Base-by-base conservation (phyloP, 805 yeast species). In the Lipomyces spencermartinsiae region DNA sequence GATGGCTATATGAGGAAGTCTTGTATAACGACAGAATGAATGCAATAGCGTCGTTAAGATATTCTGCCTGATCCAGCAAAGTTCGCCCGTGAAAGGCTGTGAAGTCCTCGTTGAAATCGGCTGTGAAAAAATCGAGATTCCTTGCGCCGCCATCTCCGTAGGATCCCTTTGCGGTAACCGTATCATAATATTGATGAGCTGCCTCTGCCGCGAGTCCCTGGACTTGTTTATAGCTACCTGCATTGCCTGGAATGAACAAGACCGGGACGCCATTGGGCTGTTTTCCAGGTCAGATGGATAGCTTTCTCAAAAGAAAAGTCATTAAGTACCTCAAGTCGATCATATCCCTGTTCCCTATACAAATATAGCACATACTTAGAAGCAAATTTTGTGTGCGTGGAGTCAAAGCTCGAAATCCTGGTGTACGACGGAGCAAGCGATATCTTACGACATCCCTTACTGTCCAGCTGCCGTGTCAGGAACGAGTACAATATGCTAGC, bases 51-150 rank as follows among this genome's bases (percentile, higher is more conserved):
- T 93, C 97, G 75, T 95, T 94, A 69, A 92, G 78, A 76, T 90
- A 94, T 77, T 91, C 97, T 0, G 98, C 97, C 80, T 94, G 98
- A 76, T 94, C 98, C 43, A 92, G 79, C 83, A 95, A 82, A 2
- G 98, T 93, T 73, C 94, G 83, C 0, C 99, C 99, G 78, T 94
- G 98, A 78, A 94, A 91, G 0, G 98, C 98, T 0, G 98, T 93
- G 73, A 92, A 88, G 75, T 95, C 98, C 78, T 93, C 98, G 75
- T 93, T 93, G 80, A 94, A 95, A 77, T 94, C 97, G 0, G 97
- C 96, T 0, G 96, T 83, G 77, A 93, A 94, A 77, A 93, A 90
- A 77, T 95, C 99, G 63, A 92, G 80, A 71, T 86, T 87, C 62
- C 80, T 77, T 80, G 78, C 39, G 62, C 72, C 34, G 77, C 77